These are phyloP conservation scores for Lactarius evosmus DNA, from an alignment of 768 basidiomycete species.

Conservation along the genomic window DNA sequence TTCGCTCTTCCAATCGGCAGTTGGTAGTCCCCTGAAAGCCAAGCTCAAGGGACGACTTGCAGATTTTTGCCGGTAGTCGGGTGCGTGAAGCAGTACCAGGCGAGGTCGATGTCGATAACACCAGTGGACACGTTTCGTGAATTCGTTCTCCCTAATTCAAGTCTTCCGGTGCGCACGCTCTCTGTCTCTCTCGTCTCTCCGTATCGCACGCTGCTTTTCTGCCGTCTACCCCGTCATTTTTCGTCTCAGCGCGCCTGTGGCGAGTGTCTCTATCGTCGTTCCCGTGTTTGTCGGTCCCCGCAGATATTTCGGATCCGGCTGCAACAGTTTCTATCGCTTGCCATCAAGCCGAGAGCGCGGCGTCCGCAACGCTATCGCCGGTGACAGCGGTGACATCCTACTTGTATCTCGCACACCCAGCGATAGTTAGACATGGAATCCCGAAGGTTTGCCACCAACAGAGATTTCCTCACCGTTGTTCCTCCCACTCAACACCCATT, in stretches of 20 bases:
- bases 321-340: neutral
- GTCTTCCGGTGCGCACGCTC: constrained; percentile 20
- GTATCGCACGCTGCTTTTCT: neutral
- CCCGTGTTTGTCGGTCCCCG: constrained; percentile 13
- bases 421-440: neutral
- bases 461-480: neutral
- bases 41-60: neutral
- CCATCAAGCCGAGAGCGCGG: neutral
- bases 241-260: constrained; percentile 5
- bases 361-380: neutral
- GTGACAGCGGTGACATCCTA: neutral
- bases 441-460: neutral
- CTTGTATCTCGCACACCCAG: too few species aligned
- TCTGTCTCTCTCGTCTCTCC: constrained; percentile 23
- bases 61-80: neutral
- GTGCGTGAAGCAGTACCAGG: too few species aligned
- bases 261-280: constrained; percentile 10
- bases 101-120: too few species aligned
- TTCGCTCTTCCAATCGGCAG: neutral
- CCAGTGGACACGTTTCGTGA: constrained; percentile 60
- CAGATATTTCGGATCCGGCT: constrained; percentile 6
- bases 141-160: constrained; percentile 41
- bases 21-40: constrained; percentile 5
- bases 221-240: constrained; percentile 3
- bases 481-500: too few species aligned